Conservation (phyloP, 2,329 filamentous ascomycete species). For the Fusarium aywerte region DNA sequence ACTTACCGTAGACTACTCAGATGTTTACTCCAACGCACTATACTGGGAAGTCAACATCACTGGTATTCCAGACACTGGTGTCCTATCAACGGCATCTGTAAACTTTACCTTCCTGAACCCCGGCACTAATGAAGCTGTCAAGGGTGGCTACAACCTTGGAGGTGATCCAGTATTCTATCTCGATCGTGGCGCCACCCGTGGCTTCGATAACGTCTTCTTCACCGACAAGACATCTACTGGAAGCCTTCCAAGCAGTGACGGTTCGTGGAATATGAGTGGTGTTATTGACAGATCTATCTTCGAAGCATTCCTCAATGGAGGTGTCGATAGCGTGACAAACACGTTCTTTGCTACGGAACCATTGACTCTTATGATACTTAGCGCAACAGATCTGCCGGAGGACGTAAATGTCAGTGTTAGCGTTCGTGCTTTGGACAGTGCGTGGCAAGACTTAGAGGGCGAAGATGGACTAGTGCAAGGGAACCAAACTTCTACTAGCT, state of each 20-base stretch:
- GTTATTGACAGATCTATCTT: slow-evolving; percentile 52
- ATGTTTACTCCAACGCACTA: slow-evolving; percentile 55
- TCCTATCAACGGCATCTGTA: slow-evolving; percentile 39
- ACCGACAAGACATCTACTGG: slow-evolving; percentile 48
- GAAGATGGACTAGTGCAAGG: slow-evolving; percentile 10
- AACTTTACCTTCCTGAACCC: slow-evolving; percentile 47
- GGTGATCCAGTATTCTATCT: slow-evolving; percentile 47
- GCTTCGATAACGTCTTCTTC: slow-evolving; percentile 49
- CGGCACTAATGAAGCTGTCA: slow-evolving; percentile 42
- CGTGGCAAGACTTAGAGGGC: slow-evolving; percentile 32
- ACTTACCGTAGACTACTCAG: slow-evolving; percentile 61
- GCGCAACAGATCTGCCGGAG: slow-evolving; percentile 33
- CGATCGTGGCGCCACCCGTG: slow-evolving; percentile 43
- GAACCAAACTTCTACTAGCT: neutral
- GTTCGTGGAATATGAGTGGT: slow-evolving; percentile 47
- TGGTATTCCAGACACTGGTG: slow-evolving; percentile 40
- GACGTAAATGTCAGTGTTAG: slow-evolving; percentile 37
- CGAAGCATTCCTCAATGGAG: slow-evolving; percentile 51
- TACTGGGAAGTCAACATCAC: slow-evolving; percentile 67
- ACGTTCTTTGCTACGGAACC: slow-evolving; percentile 48
- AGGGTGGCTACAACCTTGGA: slow-evolving; percentile 45
- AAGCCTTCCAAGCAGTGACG: slow-evolving; percentile 20
- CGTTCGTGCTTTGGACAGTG: slow-evolving; percentile 45
- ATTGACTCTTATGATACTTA: slow-evolving; percentile 40
- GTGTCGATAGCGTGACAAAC: slow-evolving; percentile 49